Percentiles rank a stretch among this genome's conserved stretches.
Evolutionary conservation across 2,329 filamentous ascomycete genomes (phyloP).

Genomic region (Colletotrichum camelliae): DNA sequence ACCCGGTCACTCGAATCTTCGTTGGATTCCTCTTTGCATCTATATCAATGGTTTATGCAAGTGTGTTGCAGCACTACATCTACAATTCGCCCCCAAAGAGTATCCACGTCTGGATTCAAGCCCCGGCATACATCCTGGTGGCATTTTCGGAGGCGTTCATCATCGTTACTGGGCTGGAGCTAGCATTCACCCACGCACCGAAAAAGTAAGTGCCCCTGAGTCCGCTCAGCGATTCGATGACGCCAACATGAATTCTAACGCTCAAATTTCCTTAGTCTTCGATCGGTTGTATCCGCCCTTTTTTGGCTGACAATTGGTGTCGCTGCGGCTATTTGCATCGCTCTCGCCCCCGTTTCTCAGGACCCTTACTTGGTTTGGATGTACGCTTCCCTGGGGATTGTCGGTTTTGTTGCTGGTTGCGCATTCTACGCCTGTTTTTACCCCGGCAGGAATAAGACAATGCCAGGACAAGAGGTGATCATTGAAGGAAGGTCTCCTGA

Average conservation of each 20-base stretch:
- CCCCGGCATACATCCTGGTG: constrained; percentile 61
- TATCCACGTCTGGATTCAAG: constrained; percentile 59
- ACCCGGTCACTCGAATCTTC: constrained; percentile 26
- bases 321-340: constrained; percentile 44
- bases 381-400: constrained; percentile 62
- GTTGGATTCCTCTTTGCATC: constrained; percentile 28
- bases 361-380: constrained; percentile 73
- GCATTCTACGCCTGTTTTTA: constrained; percentile 49
- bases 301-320: constrained; percentile 62
- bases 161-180: constrained; percentile 73
- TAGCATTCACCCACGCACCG: constrained; percentile 76
- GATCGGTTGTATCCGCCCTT: constrained; percentile 13
- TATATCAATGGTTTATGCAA: constrained; percentile 26
- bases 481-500: background rate
- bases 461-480: background rate
- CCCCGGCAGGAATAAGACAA: background rate
- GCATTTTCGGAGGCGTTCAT: constrained; percentile 66
- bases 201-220: constrained; percentile 36
- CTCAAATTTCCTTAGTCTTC: background rate
- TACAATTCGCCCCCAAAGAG: constrained; percentile 28
- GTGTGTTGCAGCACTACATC: constrained; percentile 26
- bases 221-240: constrained; percentile 66
- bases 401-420: constrained; percentile 51
- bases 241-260: constrained; percentile 40
- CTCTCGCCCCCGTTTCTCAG: constrained; percentile 64